Percentiles rank a stretch among this genome's conserved stretches.
Evolutionary conservation across 306 rosid genomes (phyloP).

Genomic region (Citrullus colocynthis): DNA sequence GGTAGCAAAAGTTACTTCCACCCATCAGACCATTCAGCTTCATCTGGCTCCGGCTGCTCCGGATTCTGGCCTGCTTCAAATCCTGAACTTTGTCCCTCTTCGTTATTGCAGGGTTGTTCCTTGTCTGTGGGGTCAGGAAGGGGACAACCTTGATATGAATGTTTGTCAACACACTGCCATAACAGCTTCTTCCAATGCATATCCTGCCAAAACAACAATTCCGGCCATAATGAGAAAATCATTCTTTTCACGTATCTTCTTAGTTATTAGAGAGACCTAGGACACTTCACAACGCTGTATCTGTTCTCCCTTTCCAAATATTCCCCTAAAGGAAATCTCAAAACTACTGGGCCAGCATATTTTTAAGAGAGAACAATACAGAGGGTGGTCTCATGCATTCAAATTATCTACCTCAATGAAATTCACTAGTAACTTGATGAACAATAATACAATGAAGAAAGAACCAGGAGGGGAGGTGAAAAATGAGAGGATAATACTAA

Average conservation of each 20-base stretch:
- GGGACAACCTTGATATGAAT: conserved; percentile 62
- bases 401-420: neutral
- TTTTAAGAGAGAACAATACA: neutral
- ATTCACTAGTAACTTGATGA: neutral
- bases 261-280: neutral
- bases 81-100: conserved; percentile 3
- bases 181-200: conserved; percentile 65
- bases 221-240: neutral
- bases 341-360: neutral
- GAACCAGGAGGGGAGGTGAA: neutral
- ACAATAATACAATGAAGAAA: neutral
- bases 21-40: conserved; percentile 85
- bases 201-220: conserved; percentile 39
- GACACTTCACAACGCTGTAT: neutral
- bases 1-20: conserved; percentile 36
- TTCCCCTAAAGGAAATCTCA: neutral
- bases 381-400: neutral
- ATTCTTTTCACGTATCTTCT: neutral
- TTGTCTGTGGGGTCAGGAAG: conserved; percentile 42
- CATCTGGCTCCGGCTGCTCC: conserved; percentile 5
- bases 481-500: neutral
- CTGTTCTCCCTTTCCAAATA: neutral
- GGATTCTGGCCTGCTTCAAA: conserved; percentile 7
- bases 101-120: conserved; percentile 5
- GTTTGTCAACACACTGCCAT: conserved; percentile 70